Evolutionary conservation across 305 asterid species (phyloP).

Genomic region (Fraxinus angustifolia): DNA sequence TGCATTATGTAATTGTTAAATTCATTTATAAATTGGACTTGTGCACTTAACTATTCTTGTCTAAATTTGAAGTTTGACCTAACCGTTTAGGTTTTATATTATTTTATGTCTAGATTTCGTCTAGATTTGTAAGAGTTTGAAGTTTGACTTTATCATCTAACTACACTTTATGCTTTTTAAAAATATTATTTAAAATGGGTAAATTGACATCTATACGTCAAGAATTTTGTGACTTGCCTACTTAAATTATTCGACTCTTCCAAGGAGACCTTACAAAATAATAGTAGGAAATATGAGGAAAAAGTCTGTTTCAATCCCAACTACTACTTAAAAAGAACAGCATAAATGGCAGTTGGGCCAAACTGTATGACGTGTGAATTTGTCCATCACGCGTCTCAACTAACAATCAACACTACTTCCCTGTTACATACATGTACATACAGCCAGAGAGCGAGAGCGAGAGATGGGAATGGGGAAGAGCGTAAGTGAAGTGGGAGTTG

Average conservation of each 20-base stretch:
- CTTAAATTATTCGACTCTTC: background rate
- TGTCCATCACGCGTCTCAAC: background rate
- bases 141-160: background rate
- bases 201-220: background rate
- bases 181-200: background rate
- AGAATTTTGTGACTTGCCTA: background rate
- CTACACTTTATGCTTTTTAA: background rate
- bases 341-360: background rate
- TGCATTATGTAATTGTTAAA: background rate
- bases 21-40: background rate
- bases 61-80: background rate
- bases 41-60: background rate
- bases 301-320: background rate
- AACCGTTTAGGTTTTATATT: no score
- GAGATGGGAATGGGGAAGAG: conserved; percentile 41
- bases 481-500: conserved; percentile 43
- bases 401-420: background rate
- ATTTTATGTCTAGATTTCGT: background rate
- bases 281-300: background rate
- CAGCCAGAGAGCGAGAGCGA: background rate
- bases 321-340: background rate
- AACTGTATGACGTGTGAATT: background rate
- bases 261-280: background rate
- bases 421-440: background rate
- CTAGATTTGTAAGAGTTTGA: background rate